Evolutionary conservation across 2,329 filamentous ascomycete genomes (phyloP).

Genomic region (Arthrobotrys sinensis): DNA sequence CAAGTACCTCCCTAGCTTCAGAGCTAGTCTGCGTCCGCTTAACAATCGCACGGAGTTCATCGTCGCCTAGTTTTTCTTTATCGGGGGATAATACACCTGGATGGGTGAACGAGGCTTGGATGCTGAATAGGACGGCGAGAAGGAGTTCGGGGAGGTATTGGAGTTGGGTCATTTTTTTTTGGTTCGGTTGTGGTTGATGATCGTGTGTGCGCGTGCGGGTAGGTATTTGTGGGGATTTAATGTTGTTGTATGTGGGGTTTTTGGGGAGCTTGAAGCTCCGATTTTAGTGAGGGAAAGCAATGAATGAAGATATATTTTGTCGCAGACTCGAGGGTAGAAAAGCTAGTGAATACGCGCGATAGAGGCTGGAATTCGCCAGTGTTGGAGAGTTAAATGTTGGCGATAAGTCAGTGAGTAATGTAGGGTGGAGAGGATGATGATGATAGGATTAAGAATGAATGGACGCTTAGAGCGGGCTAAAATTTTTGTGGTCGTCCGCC

Average conservation of each 20-base stretch:
- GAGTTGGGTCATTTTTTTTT: constrained; percentile 55
- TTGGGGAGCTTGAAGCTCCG: constrained; percentile 20
- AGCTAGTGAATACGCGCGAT: not conserved
- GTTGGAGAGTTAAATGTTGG: not conserved
- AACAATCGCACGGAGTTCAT: constrained; percentile 64
- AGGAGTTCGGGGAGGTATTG: constrained; percentile 63
- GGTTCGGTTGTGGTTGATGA: not conserved
- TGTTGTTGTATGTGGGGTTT: constrained; percentile 1
- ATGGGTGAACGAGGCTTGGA: constrained; percentile 65
- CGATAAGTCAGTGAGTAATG: not conserved
- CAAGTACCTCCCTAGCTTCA: constrained; percentile 64
- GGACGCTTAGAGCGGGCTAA: constrained; percentile 11
- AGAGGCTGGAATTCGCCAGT: not conserved
- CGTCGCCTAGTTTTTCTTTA: constrained; percentile 64
- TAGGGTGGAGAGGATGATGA: not conserved
- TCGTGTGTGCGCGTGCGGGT: not conserved
- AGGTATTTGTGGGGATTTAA: not conserved
- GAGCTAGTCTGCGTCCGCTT: constrained; percentile 64
- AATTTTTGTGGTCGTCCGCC: constrained; percentile 30
- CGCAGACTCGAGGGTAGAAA: not conserved
- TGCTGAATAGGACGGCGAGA: constrained; percentile 64
- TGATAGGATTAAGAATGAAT: not conserved
- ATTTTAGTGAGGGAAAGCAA: not conserved
- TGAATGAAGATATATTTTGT: not conserved
- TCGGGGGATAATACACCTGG: constrained; percentile 63